These are phyloP conservation scores for Penicillium daleae DNA, from an alignment of 495 filamentous ascomycete species.

Conservation along the genomic window DNA sequence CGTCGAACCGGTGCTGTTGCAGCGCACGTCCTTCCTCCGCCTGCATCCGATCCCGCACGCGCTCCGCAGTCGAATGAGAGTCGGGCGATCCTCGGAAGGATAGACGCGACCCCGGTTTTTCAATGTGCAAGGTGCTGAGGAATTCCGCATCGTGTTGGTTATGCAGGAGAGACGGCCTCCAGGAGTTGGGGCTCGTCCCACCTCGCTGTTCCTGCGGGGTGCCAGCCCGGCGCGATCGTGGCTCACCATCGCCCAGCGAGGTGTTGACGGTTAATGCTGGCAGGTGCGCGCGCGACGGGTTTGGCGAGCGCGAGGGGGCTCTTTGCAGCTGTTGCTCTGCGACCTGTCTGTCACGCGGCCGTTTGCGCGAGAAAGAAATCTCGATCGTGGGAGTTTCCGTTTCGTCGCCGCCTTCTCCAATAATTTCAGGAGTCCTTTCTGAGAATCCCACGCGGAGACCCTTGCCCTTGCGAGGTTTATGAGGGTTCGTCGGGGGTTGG, in stretches of 20 bases:
- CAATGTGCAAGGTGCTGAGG: conserved; percentile 39
- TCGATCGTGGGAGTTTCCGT: conserved; percentile 69
- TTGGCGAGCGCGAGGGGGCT: conserved; percentile 17
- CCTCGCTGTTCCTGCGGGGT: conserved; percentile 21
- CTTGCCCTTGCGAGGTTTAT: conserved; percentile 51
- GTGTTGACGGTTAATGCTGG: conserved; percentile 46
- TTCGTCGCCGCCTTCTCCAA: conserved; percentile 88
- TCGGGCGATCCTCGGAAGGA: conserved; percentile 49
- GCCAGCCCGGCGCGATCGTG: conserved; percentile 18
- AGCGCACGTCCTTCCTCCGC: conserved; percentile 73
- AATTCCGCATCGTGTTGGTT: conserved; percentile 45
- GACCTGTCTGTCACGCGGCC: conserved; percentile 37
- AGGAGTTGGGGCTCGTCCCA: conserved; percentile 17
- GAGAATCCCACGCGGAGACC: conserved; percentile 73
- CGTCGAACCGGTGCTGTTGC: conserved; percentile 43
- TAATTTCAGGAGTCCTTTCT: conserved; percentile 68
- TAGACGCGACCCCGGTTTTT: conserved; percentile 41
- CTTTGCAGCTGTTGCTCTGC: conserved; percentile 10
- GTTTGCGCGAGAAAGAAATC: conserved; percentile 59
- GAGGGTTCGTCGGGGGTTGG: conserved; percentile 8
- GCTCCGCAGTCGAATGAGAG: conserved; percentile 53
- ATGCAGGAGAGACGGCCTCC: conserved; percentile 36
- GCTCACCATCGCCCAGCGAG: conserved; percentile 37
- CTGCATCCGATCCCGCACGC: conserved; percentile 71
- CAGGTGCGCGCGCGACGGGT: conserved; percentile 22